These are phyloP conservation scores for Ophiocytium majus DNA, from an alignment of 352 stramenopile species.

Conservation along the genomic window DNA sequence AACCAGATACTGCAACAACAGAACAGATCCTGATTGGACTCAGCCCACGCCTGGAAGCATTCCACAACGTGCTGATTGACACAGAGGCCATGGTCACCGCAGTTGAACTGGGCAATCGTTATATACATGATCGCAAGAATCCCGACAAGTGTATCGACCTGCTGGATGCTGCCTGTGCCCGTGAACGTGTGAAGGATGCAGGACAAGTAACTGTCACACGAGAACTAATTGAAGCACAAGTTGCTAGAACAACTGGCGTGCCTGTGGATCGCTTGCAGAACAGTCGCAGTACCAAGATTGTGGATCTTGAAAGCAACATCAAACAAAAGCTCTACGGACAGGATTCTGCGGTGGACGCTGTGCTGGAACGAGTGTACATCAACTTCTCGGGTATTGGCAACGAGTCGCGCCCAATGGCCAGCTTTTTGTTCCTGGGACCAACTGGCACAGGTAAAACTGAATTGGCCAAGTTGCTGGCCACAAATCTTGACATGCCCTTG, in stretches of 20 bases:
- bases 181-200: too few relatives aligned
- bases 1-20: constrained; percentile 87
- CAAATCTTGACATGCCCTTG: constrained; percentile 82
- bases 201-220: too few relatives aligned
- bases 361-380: not conserved
- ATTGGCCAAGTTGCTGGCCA: constrained; percentile 74
- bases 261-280: too few relatives aligned
- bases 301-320: too few relatives aligned
- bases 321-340: too few relatives aligned
- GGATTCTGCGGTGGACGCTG: not conserved
- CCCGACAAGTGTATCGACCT: constrained; percentile 20
- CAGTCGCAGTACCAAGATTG: too few relatives aligned
- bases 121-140: not conserved
- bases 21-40: constrained; percentile 95
- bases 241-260: too few relatives aligned
- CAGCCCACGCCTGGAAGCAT: too few relatives aligned
- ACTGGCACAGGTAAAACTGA: constrained; percentile 86
- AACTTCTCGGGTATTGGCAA: not conserved
- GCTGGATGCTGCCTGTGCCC: not conserved
- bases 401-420: constrained; percentile 15
- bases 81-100: too few relatives aligned
- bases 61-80: too few relatives aligned
- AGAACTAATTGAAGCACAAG: too few relatives aligned
- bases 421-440: constrained; percentile 69
- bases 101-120: not conserved